A percentile compares a stretch with the other conserved stretches of the same genome.
Evolutionary conservation across 306 rosid species (phyloP).

Genomic region (Rubus idaeus): DNA sequence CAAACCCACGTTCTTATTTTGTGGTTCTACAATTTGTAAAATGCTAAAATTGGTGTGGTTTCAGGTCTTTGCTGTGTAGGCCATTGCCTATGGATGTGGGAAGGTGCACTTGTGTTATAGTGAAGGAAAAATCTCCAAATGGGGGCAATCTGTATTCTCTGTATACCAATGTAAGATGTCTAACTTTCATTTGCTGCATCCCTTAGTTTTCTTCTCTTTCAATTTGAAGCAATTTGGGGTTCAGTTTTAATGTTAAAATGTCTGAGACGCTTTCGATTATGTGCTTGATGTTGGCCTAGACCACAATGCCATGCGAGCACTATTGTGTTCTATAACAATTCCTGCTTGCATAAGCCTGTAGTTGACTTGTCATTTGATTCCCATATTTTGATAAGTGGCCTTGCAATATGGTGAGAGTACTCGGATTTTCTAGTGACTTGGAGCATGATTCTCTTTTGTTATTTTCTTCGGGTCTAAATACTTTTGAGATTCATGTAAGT

Average conservation of each 20-base stretch:
- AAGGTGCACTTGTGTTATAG: slow-evolving; percentile 75
- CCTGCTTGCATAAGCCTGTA: not conserved
- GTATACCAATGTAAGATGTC: slow-evolving; percentile 62
- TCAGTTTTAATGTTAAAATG: not conserved
- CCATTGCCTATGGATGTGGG: slow-evolving; percentile 88
- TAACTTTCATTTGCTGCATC: not conserved
- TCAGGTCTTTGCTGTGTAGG: slow-evolving; percentile 74
- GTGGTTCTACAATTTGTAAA: too few species aligned
- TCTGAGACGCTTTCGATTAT: not conserved
- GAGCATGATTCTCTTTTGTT: not conserved
- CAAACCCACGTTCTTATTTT: not conserved
- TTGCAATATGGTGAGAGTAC: not conserved
- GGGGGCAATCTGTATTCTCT: slow-evolving; percentile 73
- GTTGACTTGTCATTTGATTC: not conserved
- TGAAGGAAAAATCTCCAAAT: slow-evolving; percentile 60
- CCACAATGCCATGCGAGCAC: too few species aligned
- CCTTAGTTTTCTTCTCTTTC: not conserved
- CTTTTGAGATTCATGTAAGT: not conserved
- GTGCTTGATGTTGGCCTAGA: not conserved
- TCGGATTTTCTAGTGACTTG: not conserved
- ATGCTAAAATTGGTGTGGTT: not conserved
- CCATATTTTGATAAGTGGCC: not conserved
- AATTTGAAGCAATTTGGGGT: not conserved
- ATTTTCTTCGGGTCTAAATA: not conserved
- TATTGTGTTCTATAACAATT: not conserved